Percentiles rank a stretch among this genome's conserved stretches.
phyloP scores from a whole-genome alignment of 768 basidiomycete genomes.

The Rubroboletus satanas region DNA sequence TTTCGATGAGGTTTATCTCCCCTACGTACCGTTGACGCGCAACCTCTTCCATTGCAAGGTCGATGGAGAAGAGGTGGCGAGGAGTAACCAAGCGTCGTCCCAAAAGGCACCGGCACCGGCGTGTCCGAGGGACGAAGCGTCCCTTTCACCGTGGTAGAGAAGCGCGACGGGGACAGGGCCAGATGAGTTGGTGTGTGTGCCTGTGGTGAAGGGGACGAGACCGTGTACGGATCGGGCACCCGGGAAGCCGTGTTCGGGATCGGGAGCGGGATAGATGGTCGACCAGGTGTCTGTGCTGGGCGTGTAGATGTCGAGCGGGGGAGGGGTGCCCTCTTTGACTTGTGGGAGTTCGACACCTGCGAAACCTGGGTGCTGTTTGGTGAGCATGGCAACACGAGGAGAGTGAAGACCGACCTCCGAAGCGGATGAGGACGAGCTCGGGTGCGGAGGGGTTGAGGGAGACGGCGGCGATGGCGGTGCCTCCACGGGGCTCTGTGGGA shows the following conservation, averaged over 20 bases:
- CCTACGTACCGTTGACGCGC: conserved; percentile 2
- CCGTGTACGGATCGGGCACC: conserved; percentile 36
- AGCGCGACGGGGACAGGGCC: conserved; percentile 25
- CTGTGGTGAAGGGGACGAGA: conserved; percentile 23
- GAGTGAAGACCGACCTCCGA: conserved; percentile 26
- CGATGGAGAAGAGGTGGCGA: conserved; percentile 1
- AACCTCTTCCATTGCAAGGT: conserved; percentile 29
- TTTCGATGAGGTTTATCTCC: too few relatives aligned
- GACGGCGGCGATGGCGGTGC: conserved; percentile 36
- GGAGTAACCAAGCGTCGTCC: conserved; percentile 37
- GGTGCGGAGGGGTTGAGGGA: conserved; percentile 7
- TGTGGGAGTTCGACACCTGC: conserved; percentile 35
- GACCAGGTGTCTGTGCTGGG: conserved; percentile 23
- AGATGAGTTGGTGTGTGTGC: background rate
- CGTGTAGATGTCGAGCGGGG: conserved; percentile 35
- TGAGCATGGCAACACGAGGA: background rate
- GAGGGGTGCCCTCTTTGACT: conserved; percentile 5
- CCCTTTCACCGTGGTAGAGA: conserved; percentile 37
- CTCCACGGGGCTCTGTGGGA: conserved; percentile 38
- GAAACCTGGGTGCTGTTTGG: conserved; percentile 24
- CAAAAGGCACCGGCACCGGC: conserved; percentile 40
- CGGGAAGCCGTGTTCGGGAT: conserved; percentile 29
- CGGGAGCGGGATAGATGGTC: conserved; percentile 21
- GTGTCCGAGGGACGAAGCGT: conserved; percentile 35
- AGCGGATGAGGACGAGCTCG: conserved; percentile 34